phyloP scores from a whole-genome alignment of 2,329 filamentous ascomycete species.

The Salinomyces thailandicus region DNA sequence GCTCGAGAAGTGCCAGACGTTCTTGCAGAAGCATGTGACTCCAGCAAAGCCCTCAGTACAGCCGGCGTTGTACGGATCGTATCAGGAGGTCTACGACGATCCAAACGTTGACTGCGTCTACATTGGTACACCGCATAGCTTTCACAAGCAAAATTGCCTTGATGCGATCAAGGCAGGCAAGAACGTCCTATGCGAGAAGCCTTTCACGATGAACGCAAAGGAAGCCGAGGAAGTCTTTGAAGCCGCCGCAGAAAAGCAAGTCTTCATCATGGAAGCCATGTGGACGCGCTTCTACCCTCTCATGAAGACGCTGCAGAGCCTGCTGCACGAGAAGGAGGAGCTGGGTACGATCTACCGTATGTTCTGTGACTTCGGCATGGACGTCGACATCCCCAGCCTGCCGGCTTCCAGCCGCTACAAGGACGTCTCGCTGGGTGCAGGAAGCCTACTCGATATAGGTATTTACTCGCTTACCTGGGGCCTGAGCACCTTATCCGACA shows the following conservation, averaged over 20 bases:
- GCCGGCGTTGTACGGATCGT: slow-evolving; percentile 31
- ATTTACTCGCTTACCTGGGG: slow-evolving; percentile 37
- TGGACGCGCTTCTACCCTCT: slow-evolving; percentile 38
- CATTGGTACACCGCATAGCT: slow-evolving; percentile 37
- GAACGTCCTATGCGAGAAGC: slow-evolving; percentile 38
- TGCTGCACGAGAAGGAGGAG: slow-evolving; percentile 31
- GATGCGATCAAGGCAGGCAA: slow-evolving; percentile 36
- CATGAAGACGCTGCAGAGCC: slow-evolving; percentile 24
- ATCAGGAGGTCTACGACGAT: slow-evolving; percentile 33
- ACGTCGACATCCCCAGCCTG: slow-evolving; percentile 27
- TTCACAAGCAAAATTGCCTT: slow-evolving; percentile 36
- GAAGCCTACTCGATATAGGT: slow-evolving; percentile 35
- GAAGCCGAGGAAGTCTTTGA: slow-evolving; percentile 33
- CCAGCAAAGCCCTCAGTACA: slow-evolving; percentile 6
- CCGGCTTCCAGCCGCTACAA: slow-evolving; percentile 18
- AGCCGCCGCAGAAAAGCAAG: slow-evolving; percentile 30
- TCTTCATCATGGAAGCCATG: slow-evolving; percentile 40
- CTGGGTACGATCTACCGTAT: slow-evolving; percentile 32
- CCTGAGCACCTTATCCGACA: slow-evolving; percentile 26
- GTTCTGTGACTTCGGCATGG: slow-evolving; percentile 33
- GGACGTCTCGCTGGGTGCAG: slow-evolving; percentile 33
- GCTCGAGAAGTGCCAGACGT: slow-evolving; percentile 11
- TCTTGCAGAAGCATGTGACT: slow-evolving; percentile 7
- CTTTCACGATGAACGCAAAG: slow-evolving; percentile 33
- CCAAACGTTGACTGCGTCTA: slow-evolving; percentile 37